A percentile compares a stretch with the other conserved stretches of the same genome.
These are phyloP conservation scores for Aspergillus terreus DNA, from an alignment of 2,329 filamentous ascomycete genomes.

Conservation along the genomic window DNA sequence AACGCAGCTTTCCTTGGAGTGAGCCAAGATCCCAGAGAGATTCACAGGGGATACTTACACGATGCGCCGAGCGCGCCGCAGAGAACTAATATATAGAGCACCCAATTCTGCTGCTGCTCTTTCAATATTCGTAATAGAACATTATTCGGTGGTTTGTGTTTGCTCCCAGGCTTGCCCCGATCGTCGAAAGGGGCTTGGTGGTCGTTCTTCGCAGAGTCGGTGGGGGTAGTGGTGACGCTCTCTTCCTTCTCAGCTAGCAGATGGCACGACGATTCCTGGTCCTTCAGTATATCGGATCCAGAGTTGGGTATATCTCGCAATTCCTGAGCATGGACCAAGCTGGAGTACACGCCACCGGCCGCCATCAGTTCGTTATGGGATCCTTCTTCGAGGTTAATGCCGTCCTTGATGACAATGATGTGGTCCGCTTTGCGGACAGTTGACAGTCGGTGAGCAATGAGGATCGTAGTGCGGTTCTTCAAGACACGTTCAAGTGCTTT, in stretches of 20 bases:
- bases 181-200: no score
- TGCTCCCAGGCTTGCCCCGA: no score
- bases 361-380: slow-evolving; percentile 49
- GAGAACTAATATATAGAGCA: no score
- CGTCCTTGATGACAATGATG: slow-evolving; percentile 53
- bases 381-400: slow-evolving; percentile 50
- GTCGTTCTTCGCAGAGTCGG: no score
- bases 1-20: slow-evolving; percentile 19
- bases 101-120: no score
- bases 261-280: neutral
- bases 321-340: slow-evolving; percentile 16
- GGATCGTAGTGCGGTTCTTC: slow-evolving; percentile 63
- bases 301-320: neutral
- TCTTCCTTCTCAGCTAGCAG: no score
- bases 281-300: neutral
- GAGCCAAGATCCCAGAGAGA: neutral
- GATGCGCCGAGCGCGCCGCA: no score
- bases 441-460: slow-evolving; percentile 61
- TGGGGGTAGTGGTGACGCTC: no score
- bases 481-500: slow-evolving; percentile 53
- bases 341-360: slow-evolving; percentile 38
- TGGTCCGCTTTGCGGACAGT: slow-evolving; percentile 56
- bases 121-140: no score
- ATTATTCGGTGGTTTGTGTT: no score
- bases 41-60: no score